Base-by-base conservation (phyloP, 768 basidiomycete species). In the Termitomyces sp. region DNA sequence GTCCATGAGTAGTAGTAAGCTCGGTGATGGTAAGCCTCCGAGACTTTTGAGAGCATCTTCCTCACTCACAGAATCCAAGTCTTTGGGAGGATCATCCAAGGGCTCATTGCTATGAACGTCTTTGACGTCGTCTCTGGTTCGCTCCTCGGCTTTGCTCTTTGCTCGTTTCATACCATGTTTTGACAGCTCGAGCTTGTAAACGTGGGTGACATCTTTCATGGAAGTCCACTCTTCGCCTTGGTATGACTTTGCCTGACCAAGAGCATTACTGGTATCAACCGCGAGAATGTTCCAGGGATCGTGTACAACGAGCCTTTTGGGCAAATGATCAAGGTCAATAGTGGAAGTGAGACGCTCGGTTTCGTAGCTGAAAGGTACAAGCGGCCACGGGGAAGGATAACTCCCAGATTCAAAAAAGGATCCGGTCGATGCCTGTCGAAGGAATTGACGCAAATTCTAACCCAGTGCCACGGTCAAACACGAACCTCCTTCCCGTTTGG, bases 321-420 rank as follows among this genome's bases (percentile, higher is more conserved):
- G 80, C 32, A 75, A 66, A 12, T 53, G 55, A 16, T 65, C 59
- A 27, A 66, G 68, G 22, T 65, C 63, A 24, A 73, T 69, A 13
- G 66, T 57, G 13, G 65, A 57, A 16, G 72, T 64, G 7, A 74
- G 47, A 0, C 50, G 62, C 2, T 65, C 64, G 8, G 65, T 51
- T 43, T 57, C 32, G 26, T 60, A 61, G 30, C 58, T 61, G 57
- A 79, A 81, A 0, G 80, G 80, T 1, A 66, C 63, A 4, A 74
- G 54, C 3, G 79, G 76, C 76, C 78, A 78, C 18, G 73, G 74
- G 16, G 65, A 55, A 6, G 78, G 76, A 50, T 81, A 79, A 40
- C 71, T 68, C 7, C 64, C 63, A 0, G 66, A 63, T 54, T 73
- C 62, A 56, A 77, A 79, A 3, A 66, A 39, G 20, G 69, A 62